These are phyloP conservation scores for Colletotrichum tabaci DNA, from an alignment of 2,329 filamentous ascomycete species.

Conservation along the genomic window DNA sequence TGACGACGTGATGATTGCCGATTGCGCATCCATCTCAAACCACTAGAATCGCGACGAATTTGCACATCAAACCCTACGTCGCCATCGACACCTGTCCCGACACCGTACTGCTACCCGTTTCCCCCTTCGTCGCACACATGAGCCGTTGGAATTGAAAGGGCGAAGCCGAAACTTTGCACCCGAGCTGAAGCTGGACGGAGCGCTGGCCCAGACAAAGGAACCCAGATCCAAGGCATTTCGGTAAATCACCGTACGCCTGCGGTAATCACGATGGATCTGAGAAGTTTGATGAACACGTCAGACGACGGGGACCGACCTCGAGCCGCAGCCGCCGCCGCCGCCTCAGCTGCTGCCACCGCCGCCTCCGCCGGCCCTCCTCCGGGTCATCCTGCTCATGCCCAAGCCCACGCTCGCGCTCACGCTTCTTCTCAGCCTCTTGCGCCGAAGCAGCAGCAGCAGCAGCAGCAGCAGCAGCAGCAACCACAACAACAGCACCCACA, in stretches of 20 bases:
- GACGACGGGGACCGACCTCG: slow-evolving; percentile 60
- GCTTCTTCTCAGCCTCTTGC: slow-evolving; percentile 34
- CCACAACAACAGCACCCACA: slow-evolving; percentile 44
- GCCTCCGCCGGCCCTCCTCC: slow-evolving; percentile 8
- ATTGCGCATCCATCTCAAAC: slow-evolving; percentile 6
- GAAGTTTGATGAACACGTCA: slow-evolving; percentile 68
- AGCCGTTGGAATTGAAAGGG: slow-evolving; percentile 25
- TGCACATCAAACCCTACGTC: neutral
- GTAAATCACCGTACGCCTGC: slow-evolving; percentile 12
- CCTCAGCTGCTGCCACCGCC: slow-evolving; percentile 40
- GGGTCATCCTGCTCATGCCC: slow-evolving; percentile 20
- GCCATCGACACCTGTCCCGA: neutral
- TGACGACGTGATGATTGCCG: slow-evolving; percentile 35
- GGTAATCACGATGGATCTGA: slow-evolving; percentile 63
- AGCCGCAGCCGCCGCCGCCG: slow-evolving; percentile 47
- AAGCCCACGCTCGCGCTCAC: neutral
- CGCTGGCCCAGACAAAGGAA: slow-evolving; percentile 26
- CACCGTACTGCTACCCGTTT: neutral
- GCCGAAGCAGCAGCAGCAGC: slow-evolving; percentile 37
- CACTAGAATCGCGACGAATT: slow-evolving; percentile 18
- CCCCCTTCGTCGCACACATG: slow-evolving; percentile 37
- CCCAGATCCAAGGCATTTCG: slow-evolving; percentile 15
- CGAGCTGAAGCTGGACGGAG: slow-evolving; percentile 38
- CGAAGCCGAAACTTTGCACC: slow-evolving; percentile 39
- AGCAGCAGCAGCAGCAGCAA: slow-evolving; percentile 49